A percentile compares a stretch with the other conserved stretches of the same genome.
phyloP scores from a whole-genome alignment of 1,284 basidiomycete genomes.

The Psilocybe mexicana region DNA sequence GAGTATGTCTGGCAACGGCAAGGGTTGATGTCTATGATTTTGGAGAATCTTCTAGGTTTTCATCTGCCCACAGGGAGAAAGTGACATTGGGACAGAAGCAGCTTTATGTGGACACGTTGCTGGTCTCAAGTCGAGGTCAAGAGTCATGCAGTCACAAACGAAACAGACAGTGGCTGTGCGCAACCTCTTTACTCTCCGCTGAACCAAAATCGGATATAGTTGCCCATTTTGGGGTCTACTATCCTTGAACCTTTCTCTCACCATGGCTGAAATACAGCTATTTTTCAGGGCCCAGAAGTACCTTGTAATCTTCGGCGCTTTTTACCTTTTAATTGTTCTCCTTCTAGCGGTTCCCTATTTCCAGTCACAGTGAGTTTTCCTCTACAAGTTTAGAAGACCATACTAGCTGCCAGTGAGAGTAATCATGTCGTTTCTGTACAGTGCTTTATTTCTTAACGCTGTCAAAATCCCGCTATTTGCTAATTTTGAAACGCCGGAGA shows the following conservation, averaged over 20 bases:
- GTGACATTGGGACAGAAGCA: too few relatives aligned
- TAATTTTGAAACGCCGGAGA: slow-evolving; percentile 68
- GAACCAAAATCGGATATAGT: too few relatives aligned
- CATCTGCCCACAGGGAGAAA: too few relatives aligned
- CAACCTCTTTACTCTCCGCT: too few relatives aligned
- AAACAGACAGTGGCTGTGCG: too few relatives aligned
- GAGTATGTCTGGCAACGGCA: too few relatives aligned
- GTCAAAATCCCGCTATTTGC: slow-evolving; percentile 65
- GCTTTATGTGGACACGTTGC: too few relatives aligned
- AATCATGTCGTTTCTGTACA: slow-evolving; percentile 13
- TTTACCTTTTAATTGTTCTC: slow-evolving; percentile 57
- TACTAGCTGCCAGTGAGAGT: slow-evolving; percentile 33
- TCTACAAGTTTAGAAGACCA: slow-evolving; percentile 2
- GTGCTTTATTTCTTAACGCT: slow-evolving; percentile 64
- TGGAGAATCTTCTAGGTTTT: too few relatives aligned
- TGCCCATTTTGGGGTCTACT: background rate
- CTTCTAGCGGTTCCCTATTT: slow-evolving; percentile 63
- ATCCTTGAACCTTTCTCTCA: too few relatives aligned
- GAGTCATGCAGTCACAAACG: too few relatives aligned
- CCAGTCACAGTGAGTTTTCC: slow-evolving; percentile 68
- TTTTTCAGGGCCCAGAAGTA: slow-evolving; percentile 31
- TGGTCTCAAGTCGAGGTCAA: too few relatives aligned
- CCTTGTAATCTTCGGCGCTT: slow-evolving; percentile 42
- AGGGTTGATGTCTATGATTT: too few relatives aligned
- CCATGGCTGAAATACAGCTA: slow-evolving; percentile 20